Evolutionary conservation across 1,139 yeast species (phyloP), one percentile per base, ranked within the genome.

Genomic region (Lodderomyces parapsilosis): DNA sequence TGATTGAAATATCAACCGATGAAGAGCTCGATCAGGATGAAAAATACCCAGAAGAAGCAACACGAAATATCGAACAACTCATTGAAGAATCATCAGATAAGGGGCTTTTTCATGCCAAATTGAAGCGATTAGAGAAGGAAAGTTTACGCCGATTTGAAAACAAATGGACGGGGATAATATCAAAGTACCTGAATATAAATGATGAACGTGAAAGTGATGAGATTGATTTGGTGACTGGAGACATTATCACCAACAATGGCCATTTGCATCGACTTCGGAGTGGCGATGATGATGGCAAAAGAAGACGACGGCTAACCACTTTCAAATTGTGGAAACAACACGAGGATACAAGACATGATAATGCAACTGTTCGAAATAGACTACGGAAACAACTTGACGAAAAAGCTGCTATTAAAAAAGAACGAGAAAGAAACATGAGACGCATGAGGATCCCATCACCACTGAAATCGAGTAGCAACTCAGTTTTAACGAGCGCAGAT

Each of bases 181-280:
- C 68, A 4, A 78, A 74, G 55, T 83, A 83, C 54, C 75, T 82
- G 23, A 53, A 60, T 2, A 61, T 76, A n/a, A 74, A 72, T 40
- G 80, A 74, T 49, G 67, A 67, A 2, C 18, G 6, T 14, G 82
- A 80, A 48, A 84, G 87, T 40, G 91, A 85, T 56, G 74, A 82
- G 24, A 66, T 85, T n/a, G 87, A 85, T 55, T 56, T 85, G 23
- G 55, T 58, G 4, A 78, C 87, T 0, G 89, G 90, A 1, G 67
- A 72, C 41, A 74, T 85, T 5, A 58, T 80, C 2, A 73, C 66
- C 14, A 87, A 85, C 52, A 75, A 77, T 45, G 93, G 93, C 1
- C 93, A 85, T 58, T 52, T 85, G 20, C 61, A 74, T 27, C n/a
- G 27, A n/a, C 14, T 42, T 8, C 18, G 13, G 11, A 30, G n/a